Conservation (phyloP, 2,329 filamentous ascomycete genomes). For the Alternaria sp. region DNA sequence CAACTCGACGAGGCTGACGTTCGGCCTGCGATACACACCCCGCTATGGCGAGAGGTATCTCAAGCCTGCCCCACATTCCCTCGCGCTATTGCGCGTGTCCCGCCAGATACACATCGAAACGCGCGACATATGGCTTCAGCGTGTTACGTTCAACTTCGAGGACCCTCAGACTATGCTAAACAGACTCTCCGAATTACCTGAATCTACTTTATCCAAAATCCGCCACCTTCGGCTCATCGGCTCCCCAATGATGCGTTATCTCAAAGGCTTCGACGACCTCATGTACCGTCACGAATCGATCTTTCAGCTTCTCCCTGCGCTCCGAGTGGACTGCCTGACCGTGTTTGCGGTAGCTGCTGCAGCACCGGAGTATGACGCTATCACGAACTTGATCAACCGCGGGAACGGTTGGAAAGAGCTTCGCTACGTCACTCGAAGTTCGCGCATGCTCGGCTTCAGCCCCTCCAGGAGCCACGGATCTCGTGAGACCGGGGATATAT, state of each 20-base stretch:
- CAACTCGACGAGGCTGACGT: conserved; percentile 21
- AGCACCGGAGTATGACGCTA: conserved; percentile 19
- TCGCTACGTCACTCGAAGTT: conserved; percentile 16
- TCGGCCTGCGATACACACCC: conserved; percentile 18
- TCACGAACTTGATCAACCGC: conserved; percentile 18
- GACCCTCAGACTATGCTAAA: conserved; percentile 20
- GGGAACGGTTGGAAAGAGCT: conserved; percentile 23
- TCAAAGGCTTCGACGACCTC: conserved; percentile 20
- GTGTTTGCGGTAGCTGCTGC: conserved; percentile 15
- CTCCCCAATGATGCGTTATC: conserved; percentile 21
- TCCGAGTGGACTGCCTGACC: conserved; percentile 16
- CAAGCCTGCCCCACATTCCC: conserved; percentile 17
- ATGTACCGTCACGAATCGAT: conserved; percentile 21
- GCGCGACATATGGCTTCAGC: conserved; percentile 19
- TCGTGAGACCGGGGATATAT: conserved; percentile 16
- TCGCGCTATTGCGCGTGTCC: conserved; percentile 17
- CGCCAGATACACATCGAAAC: conserved; percentile 19
- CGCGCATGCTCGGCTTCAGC: conserved; percentile 21
- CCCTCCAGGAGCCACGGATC: conserved; percentile 17
- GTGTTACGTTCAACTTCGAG: conserved; percentile 19
- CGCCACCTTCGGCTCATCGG: conserved; percentile 16
- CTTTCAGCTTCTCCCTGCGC: conserved; percentile 19
- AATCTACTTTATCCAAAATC: conserved; percentile 16
- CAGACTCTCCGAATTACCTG: conserved; percentile 11
- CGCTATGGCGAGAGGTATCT: conserved; percentile 18